Evolutionary conservation across 495 filamentous ascomycete genomes (phyloP).

Genomic region (Oleoguttula mirabilis): DNA sequence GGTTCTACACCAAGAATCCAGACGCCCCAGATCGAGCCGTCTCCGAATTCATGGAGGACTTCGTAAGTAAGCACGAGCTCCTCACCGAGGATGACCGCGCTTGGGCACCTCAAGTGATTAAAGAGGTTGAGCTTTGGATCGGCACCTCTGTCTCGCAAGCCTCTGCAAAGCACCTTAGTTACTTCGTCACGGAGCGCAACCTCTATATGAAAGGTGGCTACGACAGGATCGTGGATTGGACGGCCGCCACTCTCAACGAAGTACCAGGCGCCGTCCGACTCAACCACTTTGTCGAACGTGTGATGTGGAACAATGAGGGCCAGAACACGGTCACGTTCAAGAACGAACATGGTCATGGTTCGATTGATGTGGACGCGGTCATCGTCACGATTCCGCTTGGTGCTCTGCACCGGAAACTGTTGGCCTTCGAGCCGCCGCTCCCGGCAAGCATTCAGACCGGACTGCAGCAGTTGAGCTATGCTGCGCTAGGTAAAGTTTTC

Average conservation of each 20-base stretch:
- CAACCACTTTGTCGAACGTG: neutral
- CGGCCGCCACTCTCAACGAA: neutral
- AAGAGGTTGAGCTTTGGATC: slow-evolving; percentile 8
- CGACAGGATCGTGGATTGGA: slow-evolving; percentile 4
- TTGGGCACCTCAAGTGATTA: slow-evolving; percentile 4
- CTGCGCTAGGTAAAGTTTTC: slow-evolving; percentile 3
- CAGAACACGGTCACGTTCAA: neutral
- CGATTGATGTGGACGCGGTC: slow-evolving; percentile 1
- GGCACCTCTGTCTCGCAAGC: neutral
- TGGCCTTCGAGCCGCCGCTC: slow-evolving; percentile 3
- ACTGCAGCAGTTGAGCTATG: neutral
- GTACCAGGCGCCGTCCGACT: neutral
- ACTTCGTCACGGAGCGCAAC: slow-evolving; percentile 9
- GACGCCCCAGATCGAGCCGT: neutral
- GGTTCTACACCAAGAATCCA: slow-evolving; percentile 1
- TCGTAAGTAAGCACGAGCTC: slow-evolving; percentile 1
- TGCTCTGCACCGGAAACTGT: neutral
- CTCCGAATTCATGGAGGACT: neutral
- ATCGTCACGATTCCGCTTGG: slow-evolving; percentile 1
- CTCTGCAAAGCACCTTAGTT: slow-evolving; percentile 3
- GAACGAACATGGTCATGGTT: neutral
- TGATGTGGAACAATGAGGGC: slow-evolving; percentile 4
- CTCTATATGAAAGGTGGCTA: slow-evolving; percentile 8
- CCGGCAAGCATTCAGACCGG: neutral
- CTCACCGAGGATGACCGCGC: slow-evolving; percentile 2